Percentiles rank a stretch among this genome's conserved stretches.
Evolutionary conservation across 331 rosid species (phyloP).

Genomic region (Malus hybrid): DNA sequence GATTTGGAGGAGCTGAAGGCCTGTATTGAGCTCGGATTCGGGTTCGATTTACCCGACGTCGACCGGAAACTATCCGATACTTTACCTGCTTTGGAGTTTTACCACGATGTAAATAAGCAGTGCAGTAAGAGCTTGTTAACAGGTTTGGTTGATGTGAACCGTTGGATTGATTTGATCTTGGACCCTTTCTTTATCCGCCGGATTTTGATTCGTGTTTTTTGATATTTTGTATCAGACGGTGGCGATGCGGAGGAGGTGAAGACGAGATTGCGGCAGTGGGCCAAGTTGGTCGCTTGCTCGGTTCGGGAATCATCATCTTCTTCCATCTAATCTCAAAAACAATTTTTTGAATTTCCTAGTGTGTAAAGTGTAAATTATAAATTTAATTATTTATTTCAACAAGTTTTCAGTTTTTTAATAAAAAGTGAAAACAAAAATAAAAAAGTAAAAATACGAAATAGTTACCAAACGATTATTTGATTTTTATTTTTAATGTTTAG

Average conservation of each 20-base stretch:
- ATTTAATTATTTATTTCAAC: neutral
- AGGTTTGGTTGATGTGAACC: neutral
- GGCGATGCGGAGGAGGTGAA: constrained; percentile 44
- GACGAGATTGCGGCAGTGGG: constrained; percentile 64
- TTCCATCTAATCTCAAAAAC: neutral
- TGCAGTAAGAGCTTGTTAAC: constrained; percentile 25
- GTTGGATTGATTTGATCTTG: neutral
- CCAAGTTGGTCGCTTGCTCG: constrained; percentile 55
- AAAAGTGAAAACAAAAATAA: too few species aligned
- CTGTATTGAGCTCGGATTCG: constrained; percentile 81
- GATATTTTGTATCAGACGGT: neutral
- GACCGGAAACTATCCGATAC: constrained; percentile 45
- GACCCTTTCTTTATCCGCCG: neutral
- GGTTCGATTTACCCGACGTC: constrained; percentile 43
- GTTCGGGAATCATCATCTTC: constrained; percentile 33
- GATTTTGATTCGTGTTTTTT: neutral
- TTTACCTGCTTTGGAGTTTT: constrained; percentile 54
- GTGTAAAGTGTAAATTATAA: neutral
- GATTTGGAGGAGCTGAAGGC: constrained; percentile 74
- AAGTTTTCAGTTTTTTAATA: too few species aligned
- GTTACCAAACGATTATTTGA: neutral
- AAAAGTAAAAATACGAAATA: too few species aligned
- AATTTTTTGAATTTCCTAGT: neutral
- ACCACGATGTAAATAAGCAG: constrained; percentile 46
- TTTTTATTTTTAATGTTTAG: neutral